phyloP scores from a whole-genome alignment of 305 asterid species.

The Nicotiana rustica region DNA sequence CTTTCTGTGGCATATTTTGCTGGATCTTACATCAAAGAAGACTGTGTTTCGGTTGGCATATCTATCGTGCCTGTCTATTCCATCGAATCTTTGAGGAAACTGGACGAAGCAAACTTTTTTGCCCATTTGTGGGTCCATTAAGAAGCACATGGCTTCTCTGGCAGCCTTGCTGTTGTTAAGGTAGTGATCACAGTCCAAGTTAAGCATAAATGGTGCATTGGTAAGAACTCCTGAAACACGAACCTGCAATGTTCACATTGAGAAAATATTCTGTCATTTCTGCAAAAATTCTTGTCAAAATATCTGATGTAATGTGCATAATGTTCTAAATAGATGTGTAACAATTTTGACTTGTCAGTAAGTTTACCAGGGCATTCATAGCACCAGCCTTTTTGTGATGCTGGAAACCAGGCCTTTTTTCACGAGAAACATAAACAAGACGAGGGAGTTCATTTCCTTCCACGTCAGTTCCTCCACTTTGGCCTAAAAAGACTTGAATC shows the following conservation, averaged over 20 bases:
- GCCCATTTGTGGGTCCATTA: conserved; percentile 94
- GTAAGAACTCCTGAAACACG: conserved; percentile 97
- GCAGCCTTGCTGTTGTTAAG: conserved; percentile 95
- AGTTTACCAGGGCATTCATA: conserved; percentile 93
- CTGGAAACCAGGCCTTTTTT: conserved; percentile 96
- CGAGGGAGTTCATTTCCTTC: conserved; percentile 98
- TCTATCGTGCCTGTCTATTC: conserved; percentile 90
- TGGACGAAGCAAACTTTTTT: conserved; percentile 94
- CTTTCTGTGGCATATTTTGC: conserved; percentile 23
- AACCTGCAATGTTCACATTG: conserved; percentile 56
- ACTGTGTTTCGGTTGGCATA: conserved; percentile 97
- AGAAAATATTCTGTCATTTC: conserved; percentile 17
- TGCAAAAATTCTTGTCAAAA: neutral
- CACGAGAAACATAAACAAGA: conserved; percentile 97
- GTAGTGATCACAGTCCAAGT: conserved; percentile 99
- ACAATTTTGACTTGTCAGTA: neutral
- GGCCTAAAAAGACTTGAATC: conserved; percentile 98
- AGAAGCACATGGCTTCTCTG: conserved; percentile 97
- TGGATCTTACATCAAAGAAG: conserved; percentile 83
- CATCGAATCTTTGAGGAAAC: conserved; percentile 97
- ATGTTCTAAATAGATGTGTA: neutral
- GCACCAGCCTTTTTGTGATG: conserved; percentile 99
- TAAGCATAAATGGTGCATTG: conserved; percentile 98
- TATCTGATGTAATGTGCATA: neutral
- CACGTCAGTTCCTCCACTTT: conserved; percentile 84